Evolutionary conservation across 192 early-diverging fungal genomes (phyloP).

Genomic region (Diversispora epigaea): DNA sequence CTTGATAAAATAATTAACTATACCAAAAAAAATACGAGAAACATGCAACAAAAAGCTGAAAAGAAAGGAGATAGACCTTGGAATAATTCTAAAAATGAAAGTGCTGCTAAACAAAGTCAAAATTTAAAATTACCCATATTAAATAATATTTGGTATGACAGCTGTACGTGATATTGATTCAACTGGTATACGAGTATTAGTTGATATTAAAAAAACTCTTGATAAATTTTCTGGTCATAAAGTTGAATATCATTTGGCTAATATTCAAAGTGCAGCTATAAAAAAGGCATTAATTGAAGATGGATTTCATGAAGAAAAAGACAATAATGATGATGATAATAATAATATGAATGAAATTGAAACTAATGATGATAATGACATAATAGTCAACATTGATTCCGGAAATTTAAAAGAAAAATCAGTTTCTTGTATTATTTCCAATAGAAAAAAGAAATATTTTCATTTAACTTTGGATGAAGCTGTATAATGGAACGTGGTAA

Average conservation of each 20-base stretch:
- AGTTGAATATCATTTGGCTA: conserved; percentile 48
- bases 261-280: conserved; percentile 15
- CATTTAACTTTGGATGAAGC: no score
- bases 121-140: conserved; percentile 47
- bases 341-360: no score
- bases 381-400: no score
- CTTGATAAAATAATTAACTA: conserved; percentile 51
- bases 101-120: conserved; percentile 42
- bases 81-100: conserved; percentile 49
- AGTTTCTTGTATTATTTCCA: no score
- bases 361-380: no score
- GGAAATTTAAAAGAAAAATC: no score
- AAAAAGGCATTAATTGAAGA: background rate
- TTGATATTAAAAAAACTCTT: conserved; percentile 52
- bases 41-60: conserved; percentile 47
- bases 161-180: conserved; percentile 78
- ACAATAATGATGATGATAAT: no score
- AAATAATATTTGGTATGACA: conserved; percentile 81
- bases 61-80: conserved; percentile 52
- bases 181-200: conserved; percentile 74
- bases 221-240: conserved; percentile 40
- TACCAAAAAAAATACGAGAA: conserved; percentile 37
- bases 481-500: no score
- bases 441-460: no score
- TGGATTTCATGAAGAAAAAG: conserved; percentile 2